A percentile compares a stretch with the other conserved stretches of the same genome.
phyloP scores from a whole-genome alignment of 192 early-diverging fungal species.

The Spinellus fusiger region DNA sequence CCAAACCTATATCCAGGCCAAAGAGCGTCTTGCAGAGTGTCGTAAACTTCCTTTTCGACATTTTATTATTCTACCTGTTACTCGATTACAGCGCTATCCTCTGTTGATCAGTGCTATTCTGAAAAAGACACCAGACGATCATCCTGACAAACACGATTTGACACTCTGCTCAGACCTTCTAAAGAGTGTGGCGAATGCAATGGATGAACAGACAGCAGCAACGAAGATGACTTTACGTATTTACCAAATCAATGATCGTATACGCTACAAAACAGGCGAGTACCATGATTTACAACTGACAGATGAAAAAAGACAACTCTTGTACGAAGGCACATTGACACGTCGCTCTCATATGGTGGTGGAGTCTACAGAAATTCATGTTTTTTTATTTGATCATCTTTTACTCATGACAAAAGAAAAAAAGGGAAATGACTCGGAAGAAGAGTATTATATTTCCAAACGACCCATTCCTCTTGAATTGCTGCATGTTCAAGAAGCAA shows the following conservation, averaged over 20 bases:
- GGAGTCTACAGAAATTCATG: conserved; percentile 60
- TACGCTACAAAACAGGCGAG: conserved; percentile 17
- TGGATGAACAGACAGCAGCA: conserved; percentile 12
- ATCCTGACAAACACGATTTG: conserved; percentile 70
- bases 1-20: conserved; percentile 68
- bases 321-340: conserved; percentile 74
- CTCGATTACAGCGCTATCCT: conserved; percentile 79
- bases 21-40: conserved; percentile 11
- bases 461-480: conserved; percentile 78
- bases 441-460: conserved; percentile 56
- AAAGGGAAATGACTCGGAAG: conserved; percentile 46
- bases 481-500: conserved; percentile 44
- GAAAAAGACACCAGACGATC: conserved; percentile 72
- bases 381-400: conserved; percentile 89
- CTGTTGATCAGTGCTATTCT: conserved; percentile 76
- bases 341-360: conserved; percentile 23
- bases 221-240: conserved; percentile 20
- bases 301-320: conserved; percentile 59
- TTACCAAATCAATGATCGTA: conserved; percentile 18
- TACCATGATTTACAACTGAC: conserved; percentile 64
- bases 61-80: conserved; percentile 72
- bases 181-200: conserved; percentile 2
- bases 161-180: conserved; percentile 13
- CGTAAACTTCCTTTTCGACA: conserved; percentile 26
- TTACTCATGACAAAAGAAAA: conserved; percentile 66